Base-by-base conservation (phyloP, 768 basidiomycete species). In the Zangia roseola region DNA sequence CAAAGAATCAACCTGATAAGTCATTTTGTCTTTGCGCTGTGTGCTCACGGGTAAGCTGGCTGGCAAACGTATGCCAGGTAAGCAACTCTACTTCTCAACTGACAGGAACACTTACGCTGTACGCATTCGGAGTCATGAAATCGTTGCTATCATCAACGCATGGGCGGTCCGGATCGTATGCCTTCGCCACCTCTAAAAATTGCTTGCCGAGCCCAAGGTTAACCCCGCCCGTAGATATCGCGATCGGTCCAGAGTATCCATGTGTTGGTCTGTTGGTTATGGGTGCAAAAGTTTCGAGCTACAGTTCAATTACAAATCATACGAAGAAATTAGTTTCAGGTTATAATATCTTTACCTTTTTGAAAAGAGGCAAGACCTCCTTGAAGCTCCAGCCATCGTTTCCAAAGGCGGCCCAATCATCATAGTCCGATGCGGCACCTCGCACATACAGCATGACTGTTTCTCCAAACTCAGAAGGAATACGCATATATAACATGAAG, bases 341-440 rank as follows among this genome's bases (percentile, higher is more conserved):
- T 13, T 31, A 31, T 3, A 6, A 14, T 5, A 16, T 31, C 14
- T 14, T 13, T 47, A 79, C 85, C 74, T 84, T 84, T 53, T 69
- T 77, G 24, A 83, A 53, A 12, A 84, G 64, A 0, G 84, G 83
- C 23, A 86, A 75, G 5, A 87, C 58, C 21, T 79, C 69, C 40
- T 72, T 68, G 1, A 80, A 78, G 6, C 81, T 71, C 85, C 85
- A 87, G 2, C 83, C 84, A 1, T 74, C 63, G 58, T 85, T 84
- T 5, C 70, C 71, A 20, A 78, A 63, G 2, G 69, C 60, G 1
- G 36, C 53, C 84, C 84, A 86, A 41, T 80, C 79, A 52, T 87
- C 81, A 40, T 79, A 84, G 58, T 87, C 85, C 0, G 82, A 84
- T 2, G 80, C 77, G 8, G 79, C 64, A 12, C 81, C 76, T 21